A percentile compares a stretch with the other conserved stretches of the same genome.
These are phyloP conservation scores for Alloascoidea hylecoeti DNA, from an alignment of 805 yeast genomes.

Conservation along the genomic window DNA sequence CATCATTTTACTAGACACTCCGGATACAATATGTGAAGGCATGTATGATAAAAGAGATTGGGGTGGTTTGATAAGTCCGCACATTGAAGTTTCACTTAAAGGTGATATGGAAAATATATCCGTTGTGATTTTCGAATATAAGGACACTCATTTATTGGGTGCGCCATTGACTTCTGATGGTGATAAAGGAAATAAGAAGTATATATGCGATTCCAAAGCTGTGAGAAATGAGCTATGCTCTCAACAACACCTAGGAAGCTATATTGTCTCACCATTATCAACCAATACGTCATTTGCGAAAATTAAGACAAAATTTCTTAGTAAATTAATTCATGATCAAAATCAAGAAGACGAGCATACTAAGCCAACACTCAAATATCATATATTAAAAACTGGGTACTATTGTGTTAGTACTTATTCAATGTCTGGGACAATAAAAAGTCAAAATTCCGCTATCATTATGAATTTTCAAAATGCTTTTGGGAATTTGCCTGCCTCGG, in stretches of 20 bases:
- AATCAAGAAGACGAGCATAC: constrained; percentile 39
- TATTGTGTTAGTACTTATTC: constrained; percentile 74
- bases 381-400: constrained; percentile 67
- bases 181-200: constrained; percentile 20
- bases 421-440: no score
- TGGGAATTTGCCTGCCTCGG: constrained; percentile 81
- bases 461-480: constrained; percentile 91
- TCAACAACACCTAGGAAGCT: constrained; percentile 38
- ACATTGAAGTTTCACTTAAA: constrained; percentile 31
- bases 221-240: constrained; percentile 43
- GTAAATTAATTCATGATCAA: constrained; percentile 10
- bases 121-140: constrained; percentile 71
- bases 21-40: constrained; percentile 87
- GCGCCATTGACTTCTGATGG: constrained; percentile 14
- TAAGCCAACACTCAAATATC: constrained; percentile 47
- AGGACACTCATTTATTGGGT: constrained; percentile 63
- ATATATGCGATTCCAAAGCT: constrained; percentile 65
- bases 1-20: no score
- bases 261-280: constrained; percentile 34
- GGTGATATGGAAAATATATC: constrained; percentile 34
- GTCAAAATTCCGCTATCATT: constrained; percentile 55
- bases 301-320: constrained; percentile 34
- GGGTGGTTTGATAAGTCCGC: constrained; percentile 67
- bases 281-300: constrained; percentile 29
- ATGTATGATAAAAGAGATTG: constrained; percentile 80